Conservation (phyloP, 1,139 yeast genomes). For the Trichomonascaceae sp. region DNA sequence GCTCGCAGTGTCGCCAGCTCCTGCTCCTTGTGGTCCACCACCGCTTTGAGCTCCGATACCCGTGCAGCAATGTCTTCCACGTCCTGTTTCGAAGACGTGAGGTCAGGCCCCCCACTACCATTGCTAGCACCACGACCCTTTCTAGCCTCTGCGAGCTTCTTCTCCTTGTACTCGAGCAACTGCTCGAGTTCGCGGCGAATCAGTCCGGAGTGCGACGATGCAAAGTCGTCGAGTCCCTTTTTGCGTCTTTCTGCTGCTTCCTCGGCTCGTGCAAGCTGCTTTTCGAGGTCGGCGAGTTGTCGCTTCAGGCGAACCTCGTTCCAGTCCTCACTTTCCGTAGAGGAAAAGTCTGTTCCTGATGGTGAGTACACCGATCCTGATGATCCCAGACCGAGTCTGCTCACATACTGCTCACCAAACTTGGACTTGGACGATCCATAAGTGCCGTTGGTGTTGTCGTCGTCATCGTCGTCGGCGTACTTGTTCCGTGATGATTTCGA, state of each 20-base stretch:
- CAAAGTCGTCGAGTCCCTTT: constrained; percentile 30
- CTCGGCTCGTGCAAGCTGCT: constrained; percentile 46
- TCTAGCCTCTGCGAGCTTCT: constrained; percentile 28
- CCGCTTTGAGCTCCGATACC: constrained; percentile 47
- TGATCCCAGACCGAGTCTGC: constrained; percentile 32
- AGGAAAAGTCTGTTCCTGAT: constrained; percentile 64
- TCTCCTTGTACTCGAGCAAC: constrained; percentile 59
- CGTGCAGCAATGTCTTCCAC: constrained; percentile 53
- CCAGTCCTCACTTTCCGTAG: constrained; percentile 69
- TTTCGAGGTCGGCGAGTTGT: constrained; percentile 62
- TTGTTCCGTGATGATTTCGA: not conserved
- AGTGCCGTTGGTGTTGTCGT: constrained; percentile 6
- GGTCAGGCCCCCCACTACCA: constrained; percentile 7
- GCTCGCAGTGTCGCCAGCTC: constrained; percentile 37
- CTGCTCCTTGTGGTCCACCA: constrained; percentile 35
- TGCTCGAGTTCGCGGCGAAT: constrained; percentile 71
- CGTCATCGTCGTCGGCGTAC: not conserved
- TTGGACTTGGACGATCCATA: constrained; percentile 32
- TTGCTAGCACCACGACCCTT: constrained; percentile 5
- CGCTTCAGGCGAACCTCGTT: constrained; percentile 76
- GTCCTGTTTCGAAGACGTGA: constrained; percentile 30
- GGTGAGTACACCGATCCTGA: constrained; percentile 23
- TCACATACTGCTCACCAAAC: constrained; percentile 36
- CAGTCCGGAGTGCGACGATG: constrained; percentile 29
- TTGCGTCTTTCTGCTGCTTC: constrained; percentile 32